Conservation (phyloP, 345 rosid species). For the Melaleuca quinquenervia region DNA sequence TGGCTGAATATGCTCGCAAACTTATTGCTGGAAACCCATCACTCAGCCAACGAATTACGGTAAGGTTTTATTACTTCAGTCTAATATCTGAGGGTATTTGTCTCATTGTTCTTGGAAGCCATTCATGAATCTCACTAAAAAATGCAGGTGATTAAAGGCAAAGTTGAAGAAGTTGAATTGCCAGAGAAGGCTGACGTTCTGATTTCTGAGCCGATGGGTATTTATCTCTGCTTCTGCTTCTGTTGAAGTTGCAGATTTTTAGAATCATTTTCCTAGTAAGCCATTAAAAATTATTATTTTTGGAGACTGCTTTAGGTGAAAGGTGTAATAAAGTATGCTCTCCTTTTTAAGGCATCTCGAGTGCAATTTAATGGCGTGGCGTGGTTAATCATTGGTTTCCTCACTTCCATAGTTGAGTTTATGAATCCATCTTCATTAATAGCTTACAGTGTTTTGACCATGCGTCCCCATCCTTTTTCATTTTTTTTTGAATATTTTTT, state of each 20-base stretch:
- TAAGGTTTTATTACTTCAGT: conserved; percentile 11
- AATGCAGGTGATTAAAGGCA: conserved; percentile 83
- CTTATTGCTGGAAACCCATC: conserved; percentile 88
- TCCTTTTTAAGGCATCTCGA: background rate
- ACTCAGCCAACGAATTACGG: conserved; percentile 75
- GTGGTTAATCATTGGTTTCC: background rate
- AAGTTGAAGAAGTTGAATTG: conserved; percentile 91
- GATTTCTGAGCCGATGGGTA: conserved; percentile 99
- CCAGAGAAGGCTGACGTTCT: conserved; percentile 96
- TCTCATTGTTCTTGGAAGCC: conserved; percentile 1
- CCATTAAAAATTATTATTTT: background rate
- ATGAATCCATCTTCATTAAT: background rate
- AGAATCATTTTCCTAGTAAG: background rate
- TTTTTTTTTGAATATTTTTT: background rate
- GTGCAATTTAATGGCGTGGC: background rate
- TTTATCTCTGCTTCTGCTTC: background rate
- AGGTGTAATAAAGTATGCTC: background rate
- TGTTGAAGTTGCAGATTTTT: background rate
- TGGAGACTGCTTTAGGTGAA: background rate
- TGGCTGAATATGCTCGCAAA: conserved; percentile 95
- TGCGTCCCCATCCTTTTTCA: background rate
- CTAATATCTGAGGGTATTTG: background rate
- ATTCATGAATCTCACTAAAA: background rate
- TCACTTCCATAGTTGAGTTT: background rate
- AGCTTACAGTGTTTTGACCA: background rate